A percentile compares a stretch with the other conserved stretches of the same genome.
These are phyloP conservation scores for Sabuloglossum arenarium DNA, from an alignment of 495 filamentous ascomycete species.

Conservation along the genomic window DNA sequence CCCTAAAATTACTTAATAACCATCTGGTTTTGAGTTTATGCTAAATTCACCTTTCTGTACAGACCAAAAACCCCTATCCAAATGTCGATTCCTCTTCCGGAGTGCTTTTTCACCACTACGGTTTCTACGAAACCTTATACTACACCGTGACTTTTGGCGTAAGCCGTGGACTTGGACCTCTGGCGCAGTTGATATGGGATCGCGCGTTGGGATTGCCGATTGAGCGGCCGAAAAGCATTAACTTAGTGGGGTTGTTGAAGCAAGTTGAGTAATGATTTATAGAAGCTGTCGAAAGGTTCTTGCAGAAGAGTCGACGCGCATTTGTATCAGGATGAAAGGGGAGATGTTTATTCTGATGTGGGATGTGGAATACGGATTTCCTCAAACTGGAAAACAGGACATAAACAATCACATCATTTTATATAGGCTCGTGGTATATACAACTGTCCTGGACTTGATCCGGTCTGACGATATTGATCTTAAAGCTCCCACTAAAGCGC, in stretches of 20 bases:
- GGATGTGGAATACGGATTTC: no score
- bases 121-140: constrained; percentile 89
- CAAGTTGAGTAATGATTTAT: constrained; percentile 14
- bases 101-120: constrained; percentile 92
- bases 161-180: constrained; percentile 69
- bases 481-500: no score
- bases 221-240: constrained; percentile 93
- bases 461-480: no score
- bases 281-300: no score
- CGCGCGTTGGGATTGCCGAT: constrained; percentile 88
- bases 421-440: no score
- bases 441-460: no score
- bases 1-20: background rate
- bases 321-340: no score
- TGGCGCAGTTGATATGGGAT: constrained; percentile 94
- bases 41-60: constrained; percentile 1
- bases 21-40: background rate
- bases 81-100: constrained; percentile 88
- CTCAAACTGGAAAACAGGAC: no score
- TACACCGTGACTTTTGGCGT: constrained; percentile 97
- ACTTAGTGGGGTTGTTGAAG: constrained; percentile 62
- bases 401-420: no score
- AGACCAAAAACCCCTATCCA: constrained; percentile 95
- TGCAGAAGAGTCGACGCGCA: no score
- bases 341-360: no score